Evolutionary conservation across 1,284 basidiomycete genomes (phyloP), one percentile per base, ranked within the genome.

Genomic region (Porodaedalea pini): DNA sequence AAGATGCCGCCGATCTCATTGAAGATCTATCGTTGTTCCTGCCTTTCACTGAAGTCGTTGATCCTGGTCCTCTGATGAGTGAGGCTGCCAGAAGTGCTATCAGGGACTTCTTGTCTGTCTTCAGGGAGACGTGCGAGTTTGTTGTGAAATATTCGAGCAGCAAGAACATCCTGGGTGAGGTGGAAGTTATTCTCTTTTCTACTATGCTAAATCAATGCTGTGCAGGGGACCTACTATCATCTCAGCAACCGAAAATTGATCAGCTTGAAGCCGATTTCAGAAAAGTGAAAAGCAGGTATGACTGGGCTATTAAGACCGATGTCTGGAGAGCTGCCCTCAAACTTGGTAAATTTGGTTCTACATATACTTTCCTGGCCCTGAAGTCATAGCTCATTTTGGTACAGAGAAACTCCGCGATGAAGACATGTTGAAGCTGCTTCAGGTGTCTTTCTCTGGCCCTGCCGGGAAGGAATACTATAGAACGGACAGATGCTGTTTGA

Each of bases 381-480:
- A 6, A 11, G 7, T 34, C 13, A 34, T 5, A 7, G 8, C 8
- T 19, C 15, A 21, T 29, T 31, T 8, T 37, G 5, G 8, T 40
- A 6, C n/a, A 36, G 32, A 37, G 19, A 51, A 51, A 36, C 21
- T 17, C 4, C 49, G 23, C 11, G 32, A 37, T 31, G 32, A 51
- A 1, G 37, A 51, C 8, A 51, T 23, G 10, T n/a, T 40, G 15
- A 37, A n/a, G 8, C 17, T 37, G 34, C 32, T 51, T 8, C 32
- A 51, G 31, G 23, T 36, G 13, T 51, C 49, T 13, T 25, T 51
- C 49, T 1, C 49, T 17, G 49, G 34, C 8, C 31, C 32, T 11
- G 19, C 49, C n/a, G 32, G 49, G 13, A 37, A 40, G 21, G 49
- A 51, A 37, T 51, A 37, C 49, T 51, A 37, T n/a, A 40, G 49